phyloP scores from a whole-genome alignment of 768 basidiomycete species.

The Lactarius hengduanensis region DNA sequence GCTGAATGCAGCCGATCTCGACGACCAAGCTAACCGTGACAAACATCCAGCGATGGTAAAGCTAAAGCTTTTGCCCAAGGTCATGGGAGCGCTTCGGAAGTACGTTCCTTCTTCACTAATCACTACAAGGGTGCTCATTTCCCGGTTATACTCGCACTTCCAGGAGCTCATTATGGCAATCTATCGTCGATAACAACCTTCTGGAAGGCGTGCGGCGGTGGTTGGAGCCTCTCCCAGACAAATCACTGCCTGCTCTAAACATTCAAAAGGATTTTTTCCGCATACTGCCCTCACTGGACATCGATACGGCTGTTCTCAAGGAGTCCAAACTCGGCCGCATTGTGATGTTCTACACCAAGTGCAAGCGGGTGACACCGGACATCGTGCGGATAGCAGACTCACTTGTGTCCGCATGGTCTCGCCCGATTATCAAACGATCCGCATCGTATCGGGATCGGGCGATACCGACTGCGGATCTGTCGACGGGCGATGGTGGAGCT shows the following conservation, averaged over 20 bases:
- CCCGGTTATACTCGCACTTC: constrained; percentile 22
- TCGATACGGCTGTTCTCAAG: constrained; percentile 87
- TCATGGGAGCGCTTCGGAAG: constrained; percentile 93
- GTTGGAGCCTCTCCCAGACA: constrained; percentile 93
- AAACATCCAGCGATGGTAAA: constrained; percentile 84
- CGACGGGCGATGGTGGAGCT: constrained; percentile 38
- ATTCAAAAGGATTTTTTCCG: constrained; percentile 92
- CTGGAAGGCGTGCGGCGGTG: constrained; percentile 85
- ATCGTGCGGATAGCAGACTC: constrained; percentile 80
- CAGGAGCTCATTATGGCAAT: constrained; percentile 82
- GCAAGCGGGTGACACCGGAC: constrained; percentile 81
- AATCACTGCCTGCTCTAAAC: constrained; percentile 90
- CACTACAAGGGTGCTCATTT: not conserved
- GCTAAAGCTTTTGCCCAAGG: constrained; percentile 79
- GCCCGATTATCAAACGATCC: constrained; percentile 88
- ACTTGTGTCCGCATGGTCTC: constrained; percentile 83
- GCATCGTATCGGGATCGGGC: constrained; percentile 76
- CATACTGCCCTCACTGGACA: constrained; percentile 83
- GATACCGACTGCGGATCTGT: constrained; percentile 55
- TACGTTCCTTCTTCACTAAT: constrained; percentile 39
- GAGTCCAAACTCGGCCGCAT: constrained; percentile 88
- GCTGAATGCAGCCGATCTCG: constrained; percentile 82
- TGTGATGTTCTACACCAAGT: constrained; percentile 94
- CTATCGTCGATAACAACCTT: constrained; percentile 93
- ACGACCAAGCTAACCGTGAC: constrained; percentile 74